phyloP scores from a whole-genome alignment of 2,329 filamentous ascomycete species.

The Aspergillus sp. region DNA sequence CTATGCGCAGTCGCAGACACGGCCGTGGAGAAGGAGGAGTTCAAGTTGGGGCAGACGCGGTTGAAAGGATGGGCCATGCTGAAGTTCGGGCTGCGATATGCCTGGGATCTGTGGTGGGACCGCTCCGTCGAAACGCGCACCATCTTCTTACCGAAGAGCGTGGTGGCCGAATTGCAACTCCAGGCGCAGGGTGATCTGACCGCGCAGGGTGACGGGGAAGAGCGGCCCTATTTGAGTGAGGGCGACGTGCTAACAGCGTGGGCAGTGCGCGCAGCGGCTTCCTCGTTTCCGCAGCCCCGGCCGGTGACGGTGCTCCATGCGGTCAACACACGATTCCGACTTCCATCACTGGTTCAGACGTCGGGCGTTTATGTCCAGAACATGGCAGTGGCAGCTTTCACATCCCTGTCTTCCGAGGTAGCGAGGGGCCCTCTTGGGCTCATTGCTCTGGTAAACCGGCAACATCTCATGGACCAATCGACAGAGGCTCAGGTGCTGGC shows the following conservation, averaged over 20 bases:
- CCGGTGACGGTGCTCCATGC: background rate
- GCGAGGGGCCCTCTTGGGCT: background rate
- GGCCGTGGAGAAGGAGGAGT: background rate
- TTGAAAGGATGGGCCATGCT: background rate
- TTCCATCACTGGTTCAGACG: background rate
- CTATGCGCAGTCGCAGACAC: background rate
- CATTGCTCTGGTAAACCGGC: background rate
- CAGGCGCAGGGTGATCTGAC: background rate
- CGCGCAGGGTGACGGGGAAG: background rate
- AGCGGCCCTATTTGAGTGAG: background rate
- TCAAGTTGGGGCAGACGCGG: background rate
- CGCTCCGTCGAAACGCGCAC: background rate
- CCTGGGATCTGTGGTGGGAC: background rate
- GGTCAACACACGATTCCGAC: background rate
- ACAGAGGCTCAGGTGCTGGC: background rate
- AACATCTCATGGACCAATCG: background rate
- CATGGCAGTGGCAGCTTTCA: background rate
- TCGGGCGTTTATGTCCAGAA: background rate
- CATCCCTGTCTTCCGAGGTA: background rate
- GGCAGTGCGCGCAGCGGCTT: background rate
- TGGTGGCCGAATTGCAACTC: background rate
- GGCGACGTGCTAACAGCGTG: slow-evolving; percentile 3
- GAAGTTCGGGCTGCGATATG: background rate
- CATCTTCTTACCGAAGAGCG: background rate
- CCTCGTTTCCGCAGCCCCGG: background rate